A percentile compares a stretch with the other conserved stretches of the same genome.
Evolutionary conservation across 192 early-diverging fungal genomes (phyloP).

Genomic region (Helicostylum pulchrum): DNA sequence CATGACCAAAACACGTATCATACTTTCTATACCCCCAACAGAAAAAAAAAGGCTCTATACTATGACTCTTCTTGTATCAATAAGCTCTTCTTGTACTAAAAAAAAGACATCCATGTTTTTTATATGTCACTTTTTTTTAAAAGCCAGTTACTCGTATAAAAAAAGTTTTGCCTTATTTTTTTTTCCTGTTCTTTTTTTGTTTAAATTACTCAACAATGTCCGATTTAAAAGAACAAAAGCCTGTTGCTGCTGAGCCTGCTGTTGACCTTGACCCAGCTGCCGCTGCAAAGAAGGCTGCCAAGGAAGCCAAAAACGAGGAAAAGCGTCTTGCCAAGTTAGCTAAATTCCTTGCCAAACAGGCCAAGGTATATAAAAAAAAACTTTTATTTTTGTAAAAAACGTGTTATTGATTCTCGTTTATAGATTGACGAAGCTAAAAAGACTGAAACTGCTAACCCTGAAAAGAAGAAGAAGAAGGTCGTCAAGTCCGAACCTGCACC

Average conservation of each 20-base stretch:
- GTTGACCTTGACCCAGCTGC: slow-evolving; percentile 18
- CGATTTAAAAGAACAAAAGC: slow-evolving; percentile 12
- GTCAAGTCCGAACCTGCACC: slow-evolving; percentile 47
- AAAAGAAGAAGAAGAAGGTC: slow-evolving; percentile 59
- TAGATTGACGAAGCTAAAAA: slow-evolving; percentile 23
- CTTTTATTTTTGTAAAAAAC: no score
- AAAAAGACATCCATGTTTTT: no score
- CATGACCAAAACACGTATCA: no score
- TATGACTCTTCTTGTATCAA: no score
- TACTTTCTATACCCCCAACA: no score
- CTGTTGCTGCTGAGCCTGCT: not conserved
- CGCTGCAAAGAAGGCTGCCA: slow-evolving; percentile 64
- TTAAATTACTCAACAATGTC: not conserved
- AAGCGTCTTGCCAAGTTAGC: slow-evolving; percentile 88
- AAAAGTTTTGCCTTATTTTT: slow-evolving; percentile 4
- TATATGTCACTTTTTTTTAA: no score
- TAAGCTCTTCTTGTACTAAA: no score
- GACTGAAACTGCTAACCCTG: slow-evolving; percentile 7
- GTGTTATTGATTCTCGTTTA: slow-evolving; percentile 1
- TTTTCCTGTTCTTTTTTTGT: not conserved
- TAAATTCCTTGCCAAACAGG: slow-evolving; percentile 90
- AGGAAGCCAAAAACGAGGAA: slow-evolving; percentile 87
- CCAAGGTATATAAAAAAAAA: slow-evolving; percentile 44
- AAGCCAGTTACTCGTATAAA: not conserved
- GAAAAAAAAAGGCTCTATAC: no score